A percentile compares a stretch with the other conserved stretches of the same genome.
These are phyloP conservation scores for Moniliella sp. DNA, from an alignment of 1,284 basidiomycete species.

Conservation along the genomic window DNA sequence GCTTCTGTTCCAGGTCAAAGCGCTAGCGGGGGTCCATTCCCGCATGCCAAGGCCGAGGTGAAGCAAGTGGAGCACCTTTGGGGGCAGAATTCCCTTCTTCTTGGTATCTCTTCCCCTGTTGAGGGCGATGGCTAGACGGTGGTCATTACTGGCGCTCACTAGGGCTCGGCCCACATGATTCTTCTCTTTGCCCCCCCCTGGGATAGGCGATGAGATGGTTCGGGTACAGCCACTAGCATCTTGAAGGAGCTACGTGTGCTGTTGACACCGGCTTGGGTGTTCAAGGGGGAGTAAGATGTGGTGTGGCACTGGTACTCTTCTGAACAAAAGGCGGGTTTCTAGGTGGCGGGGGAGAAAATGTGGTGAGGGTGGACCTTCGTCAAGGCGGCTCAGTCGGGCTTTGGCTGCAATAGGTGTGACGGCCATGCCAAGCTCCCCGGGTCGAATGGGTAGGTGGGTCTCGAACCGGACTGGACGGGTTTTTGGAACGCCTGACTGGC, in stretches of 20 bases:
- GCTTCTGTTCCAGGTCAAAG: slow-evolving; percentile 38
- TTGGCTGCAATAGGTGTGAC: slow-evolving; percentile 45
- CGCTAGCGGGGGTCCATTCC: slow-evolving; percentile 4
- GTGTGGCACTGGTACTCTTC: slow-evolving; percentile 94
- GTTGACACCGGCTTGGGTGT: slow-evolving; percentile 54
- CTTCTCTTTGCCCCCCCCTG: slow-evolving; percentile 23
- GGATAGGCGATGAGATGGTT: slow-evolving; percentile 59
- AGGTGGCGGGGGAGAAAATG: slow-evolving; percentile 73
- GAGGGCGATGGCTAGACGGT: slow-evolving; percentile 32
- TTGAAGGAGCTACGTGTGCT: slow-evolving; percentile 69
- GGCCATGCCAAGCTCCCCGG: slow-evolving; percentile 78
- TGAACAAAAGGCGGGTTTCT: slow-evolving; percentile 79
- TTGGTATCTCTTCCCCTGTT: slow-evolving; percentile 9
- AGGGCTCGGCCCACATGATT: slow-evolving; percentile 45
- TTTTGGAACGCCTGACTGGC: slow-evolving; percentile 51
- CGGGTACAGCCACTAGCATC: slow-evolving; percentile 74
- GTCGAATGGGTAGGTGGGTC: slow-evolving; percentile 62
- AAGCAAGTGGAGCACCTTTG: slow-evolving; percentile 67
- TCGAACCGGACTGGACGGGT: slow-evolving; percentile 72
- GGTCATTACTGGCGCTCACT: slow-evolving; percentile 57
- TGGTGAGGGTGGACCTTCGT: slow-evolving; percentile 55
- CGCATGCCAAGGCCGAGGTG: slow-evolving; percentile 46
- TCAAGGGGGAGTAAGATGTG: slow-evolving; percentile 42
- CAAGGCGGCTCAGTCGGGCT: slow-evolving; percentile 47
- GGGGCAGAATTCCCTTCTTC: slow-evolving; percentile 70